These are phyloP conservation scores for Volvariella volvacea DNA, from an alignment of 1,284 basidiomycete genomes.

Conservation along the genomic window DNA sequence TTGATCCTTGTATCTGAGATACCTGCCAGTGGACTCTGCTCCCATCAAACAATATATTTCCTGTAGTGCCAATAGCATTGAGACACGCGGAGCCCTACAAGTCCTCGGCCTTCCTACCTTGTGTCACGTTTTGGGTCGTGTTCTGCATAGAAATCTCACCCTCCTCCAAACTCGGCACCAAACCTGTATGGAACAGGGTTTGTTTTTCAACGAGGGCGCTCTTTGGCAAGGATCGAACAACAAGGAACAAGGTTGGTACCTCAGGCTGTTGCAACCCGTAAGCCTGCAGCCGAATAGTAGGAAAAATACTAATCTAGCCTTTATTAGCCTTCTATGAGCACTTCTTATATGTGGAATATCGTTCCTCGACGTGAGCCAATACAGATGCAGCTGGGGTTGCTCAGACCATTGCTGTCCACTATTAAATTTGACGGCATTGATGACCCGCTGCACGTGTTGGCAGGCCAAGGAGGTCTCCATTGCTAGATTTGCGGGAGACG, in stretches of 20 bases:
- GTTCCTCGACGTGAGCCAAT: slow-evolving; percentile 48
- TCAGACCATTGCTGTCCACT: slow-evolving; percentile 59
- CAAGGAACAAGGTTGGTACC: slow-evolving; percentile 57
- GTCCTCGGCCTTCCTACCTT: slow-evolving; percentile 27
- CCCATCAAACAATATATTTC: slow-evolving; percentile 12
- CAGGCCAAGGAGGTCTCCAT: slow-evolving; percentile 69
- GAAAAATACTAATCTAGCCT: slow-evolving; percentile 4
- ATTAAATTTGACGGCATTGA: slow-evolving; percentile 47
- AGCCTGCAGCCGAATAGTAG: background rate
- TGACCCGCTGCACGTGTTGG: slow-evolving; percentile 77
- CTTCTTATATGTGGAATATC: slow-evolving; percentile 37
- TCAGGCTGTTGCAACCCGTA: slow-evolving; percentile 1
- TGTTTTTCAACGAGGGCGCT: slow-evolving; percentile 72
- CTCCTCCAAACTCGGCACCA: slow-evolving; percentile 38
- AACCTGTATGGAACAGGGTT: slow-evolving; percentile 60
- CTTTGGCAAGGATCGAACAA: slow-evolving; percentile 71
- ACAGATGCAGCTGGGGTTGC: slow-evolving; percentile 53
- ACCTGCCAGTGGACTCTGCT: slow-evolving; percentile 37
- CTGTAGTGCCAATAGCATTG: slow-evolving; percentile 12
- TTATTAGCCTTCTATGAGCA: slow-evolving; percentile 24
- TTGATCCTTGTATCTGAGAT: slow-evolving; percentile 32
- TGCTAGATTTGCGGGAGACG: slow-evolving; percentile 48
- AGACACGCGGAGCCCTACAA: too few species aligned
- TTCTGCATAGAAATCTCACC: slow-evolving; percentile 25
- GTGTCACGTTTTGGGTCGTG: slow-evolving; percentile 25